Conservation (phyloP, 345 rosid genomes). For the Linum tenue region DNA sequence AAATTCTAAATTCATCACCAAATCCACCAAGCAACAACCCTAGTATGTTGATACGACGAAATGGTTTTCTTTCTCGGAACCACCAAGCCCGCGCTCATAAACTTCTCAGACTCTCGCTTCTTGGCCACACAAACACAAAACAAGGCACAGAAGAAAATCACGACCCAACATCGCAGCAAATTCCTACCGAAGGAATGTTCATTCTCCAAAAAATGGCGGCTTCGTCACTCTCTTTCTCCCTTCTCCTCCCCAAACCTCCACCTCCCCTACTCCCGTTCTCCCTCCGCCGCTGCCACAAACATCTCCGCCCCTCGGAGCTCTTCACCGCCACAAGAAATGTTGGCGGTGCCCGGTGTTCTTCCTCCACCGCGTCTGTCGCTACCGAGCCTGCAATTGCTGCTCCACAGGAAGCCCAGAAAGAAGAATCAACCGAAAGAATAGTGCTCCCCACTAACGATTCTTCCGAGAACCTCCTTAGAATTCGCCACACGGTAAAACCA, state of each 20-base stretch:
- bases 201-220: background rate
- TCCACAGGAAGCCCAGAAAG: constrained; percentile 19
- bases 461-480: constrained; percentile 57
- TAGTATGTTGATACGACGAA: too few species aligned
- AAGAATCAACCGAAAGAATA: constrained; percentile 23
- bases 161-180: background rate
- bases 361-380: constrained; percentile 40
- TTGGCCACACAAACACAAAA: too few species aligned
- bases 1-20: too few species aligned
- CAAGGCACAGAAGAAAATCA: too few species aligned
- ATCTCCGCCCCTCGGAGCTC: background rate
- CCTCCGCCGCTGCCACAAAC: background rate
- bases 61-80: too few species aligned
- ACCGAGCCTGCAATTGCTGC: constrained; percentile 28
- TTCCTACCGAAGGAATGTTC: background rate
- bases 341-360: constrained; percentile 12
- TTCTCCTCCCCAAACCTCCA: background rate
- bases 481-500: constrained; percentile 69
- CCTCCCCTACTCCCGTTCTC: background rate
- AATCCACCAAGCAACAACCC: too few species aligned
- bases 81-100: too few species aligned
- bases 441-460: constrained; percentile 79
- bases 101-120: too few species aligned
- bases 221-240: background rate
- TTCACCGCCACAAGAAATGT: background rate